Evolutionary conservation across 2,329 filamentous ascomycete species (phyloP), one percentile per base, ranked within the genome.

Genomic region (Escovopsis sp.): DNA sequence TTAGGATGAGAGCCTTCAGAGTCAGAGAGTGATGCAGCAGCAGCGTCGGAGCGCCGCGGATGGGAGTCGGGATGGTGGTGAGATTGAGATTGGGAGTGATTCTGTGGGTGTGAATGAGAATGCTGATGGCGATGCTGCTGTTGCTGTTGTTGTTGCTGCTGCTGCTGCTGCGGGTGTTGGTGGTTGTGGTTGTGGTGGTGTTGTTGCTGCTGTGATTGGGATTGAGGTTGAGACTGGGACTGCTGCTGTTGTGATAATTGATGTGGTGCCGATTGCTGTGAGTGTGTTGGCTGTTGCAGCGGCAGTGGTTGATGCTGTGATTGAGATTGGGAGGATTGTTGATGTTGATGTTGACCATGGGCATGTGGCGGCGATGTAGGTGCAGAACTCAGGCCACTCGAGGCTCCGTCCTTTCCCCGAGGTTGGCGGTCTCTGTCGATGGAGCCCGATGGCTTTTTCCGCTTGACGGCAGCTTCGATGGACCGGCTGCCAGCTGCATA

Each of bases 381-480:
- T 37, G 70, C 71, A 43, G 74, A 78, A 57, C 71, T 77, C 49
- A 74, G 61, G 27, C 70, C 72, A 52, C 70, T 75, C 2, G 72
- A 74, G 35, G 47, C 47, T 37, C 60, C 60, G 50, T 74, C 70
- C 53, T 74, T 73, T 41, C 47, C 58, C 41, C 64, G 63, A 49
- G 53, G 51, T 43, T 59, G 57, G 43, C 59, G 57, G 44, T 59
- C 59, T 44, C 63, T 67, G 44, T 69, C 67, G 31, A 53, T 44
- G 27, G 58, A 45, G 32, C 50, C 47, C 50, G 57, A 53, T 39
- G 51, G 50, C 34, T 71, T 67, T 58, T 74, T 78, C 57, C 68
- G 74, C 55, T 70, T 76, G 41, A 61, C 42, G 20, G 47, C 50
- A 20, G 47, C 49, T 31, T 56, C 53, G 39, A 48, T 43, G 53